A percentile compares a stretch with the other conserved stretches of the same genome.
Evolutionary conservation across 306 rosid species (phyloP).

Genomic region (Begonia masoniana): DNA sequence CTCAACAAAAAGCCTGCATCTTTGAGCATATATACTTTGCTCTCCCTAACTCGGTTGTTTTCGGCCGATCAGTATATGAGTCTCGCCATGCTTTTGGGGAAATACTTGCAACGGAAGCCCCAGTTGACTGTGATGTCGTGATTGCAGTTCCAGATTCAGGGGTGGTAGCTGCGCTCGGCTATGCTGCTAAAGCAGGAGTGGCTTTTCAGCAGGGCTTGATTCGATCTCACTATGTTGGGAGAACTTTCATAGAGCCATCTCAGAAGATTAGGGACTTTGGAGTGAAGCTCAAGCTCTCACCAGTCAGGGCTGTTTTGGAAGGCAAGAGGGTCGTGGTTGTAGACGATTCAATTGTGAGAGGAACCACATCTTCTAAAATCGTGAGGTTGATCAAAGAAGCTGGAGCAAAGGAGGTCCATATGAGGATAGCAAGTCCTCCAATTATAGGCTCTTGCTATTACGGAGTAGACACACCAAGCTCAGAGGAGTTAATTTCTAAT

Average conservation of each 20-base stretch:
- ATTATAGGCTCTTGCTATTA: constrained; percentile 77
- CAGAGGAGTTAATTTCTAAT: constrained; percentile 79
- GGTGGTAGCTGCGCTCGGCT: constrained; percentile 81
- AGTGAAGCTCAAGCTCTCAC: constrained; percentile 63
- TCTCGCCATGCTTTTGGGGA: constrained; percentile 37
- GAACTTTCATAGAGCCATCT: constrained; percentile 86
- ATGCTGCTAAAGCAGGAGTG: constrained; percentile 74
- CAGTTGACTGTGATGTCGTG: no score
- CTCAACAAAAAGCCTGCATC: constrained; percentile 56
- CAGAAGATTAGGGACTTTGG: constrained; percentile 84
- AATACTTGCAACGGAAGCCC: no score
- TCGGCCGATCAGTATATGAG: constrained; percentile 65
- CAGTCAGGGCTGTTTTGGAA: constrained; percentile 57
- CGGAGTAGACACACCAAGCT: constrained; percentile 82
- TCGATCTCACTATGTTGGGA: constrained; percentile 83
- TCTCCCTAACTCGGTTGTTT: constrained; percentile 66
- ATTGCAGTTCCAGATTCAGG: constrained; percentile 74
- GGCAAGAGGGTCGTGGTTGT: constrained; percentile 89
- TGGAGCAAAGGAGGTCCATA: constrained; percentile 84
- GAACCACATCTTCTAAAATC: constrained; percentile 76
- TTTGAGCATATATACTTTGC: constrained; percentile 87
- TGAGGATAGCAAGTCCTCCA: constrained; percentile 87
- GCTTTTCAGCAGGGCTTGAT: constrained; percentile 81
- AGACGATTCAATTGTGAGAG: constrained; percentile 82
- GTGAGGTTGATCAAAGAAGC: constrained; percentile 75